phyloP scores from a whole-genome alignment of 1,284 basidiomycete genomes.

The Apiotrichum gamsii region DNA sequence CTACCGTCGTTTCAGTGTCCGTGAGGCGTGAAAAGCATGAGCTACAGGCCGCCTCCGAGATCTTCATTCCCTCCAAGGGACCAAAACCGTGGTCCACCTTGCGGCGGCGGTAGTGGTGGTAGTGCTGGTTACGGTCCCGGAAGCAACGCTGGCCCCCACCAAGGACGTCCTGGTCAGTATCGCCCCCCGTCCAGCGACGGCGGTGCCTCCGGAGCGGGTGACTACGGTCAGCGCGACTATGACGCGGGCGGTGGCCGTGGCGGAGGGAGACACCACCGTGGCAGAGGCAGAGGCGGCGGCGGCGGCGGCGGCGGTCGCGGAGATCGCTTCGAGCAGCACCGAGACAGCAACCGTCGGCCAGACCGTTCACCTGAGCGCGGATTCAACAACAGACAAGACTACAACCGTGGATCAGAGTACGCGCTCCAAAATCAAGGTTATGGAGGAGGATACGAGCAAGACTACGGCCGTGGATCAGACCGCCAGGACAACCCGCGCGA shows the following conservation, averaged over 20 bases:
- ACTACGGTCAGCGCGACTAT: constrained; percentile 9
- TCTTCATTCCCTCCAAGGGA: background rate
- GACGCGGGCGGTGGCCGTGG: constrained; percentile 6
- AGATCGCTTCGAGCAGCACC: constrained; percentile 49
- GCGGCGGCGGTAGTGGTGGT: background rate
- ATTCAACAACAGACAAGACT: no score
- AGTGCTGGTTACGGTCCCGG: background rate
- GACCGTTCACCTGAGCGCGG: no score
- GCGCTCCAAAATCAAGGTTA: no score
- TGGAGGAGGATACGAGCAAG: no score
- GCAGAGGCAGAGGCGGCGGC: constrained; percentile 53
- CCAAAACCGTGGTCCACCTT: background rate
- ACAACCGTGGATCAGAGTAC: no score
- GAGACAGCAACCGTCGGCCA: no score
- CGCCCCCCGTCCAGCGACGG: background rate
- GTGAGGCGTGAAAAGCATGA: background rate
- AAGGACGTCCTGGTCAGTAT: background rate
- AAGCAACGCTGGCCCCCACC: background rate
- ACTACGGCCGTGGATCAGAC: background rate
- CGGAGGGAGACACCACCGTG: constrained; percentile 6
- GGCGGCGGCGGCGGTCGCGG: constrained; percentile 52
- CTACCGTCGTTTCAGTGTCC: no score
- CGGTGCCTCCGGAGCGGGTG: no score
- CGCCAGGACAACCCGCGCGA: background rate
- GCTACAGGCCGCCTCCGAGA: background rate